A percentile compares a stretch with the other conserved stretches of the same genome.
Evolutionary conservation across 495 filamentous ascomycete genomes (phyloP).

Genomic region (Stereocaulon alpinum): DNA sequence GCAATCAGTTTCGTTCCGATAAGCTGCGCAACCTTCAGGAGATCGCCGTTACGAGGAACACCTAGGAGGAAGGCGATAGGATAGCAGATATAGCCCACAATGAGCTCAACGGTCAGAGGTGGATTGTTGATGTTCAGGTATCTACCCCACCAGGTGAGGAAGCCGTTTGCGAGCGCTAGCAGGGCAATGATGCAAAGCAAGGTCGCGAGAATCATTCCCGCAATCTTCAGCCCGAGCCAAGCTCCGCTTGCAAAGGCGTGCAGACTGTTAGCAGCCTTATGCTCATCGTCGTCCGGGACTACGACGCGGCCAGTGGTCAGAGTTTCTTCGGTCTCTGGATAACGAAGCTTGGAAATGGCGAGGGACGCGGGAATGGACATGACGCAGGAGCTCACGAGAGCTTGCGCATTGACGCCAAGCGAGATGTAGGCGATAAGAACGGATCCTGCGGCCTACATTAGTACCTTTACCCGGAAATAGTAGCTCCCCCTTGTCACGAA

Average conservation of each 20-base stretch:
- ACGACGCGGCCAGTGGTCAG: conserved; percentile 69
- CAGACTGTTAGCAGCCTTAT: conserved; percentile 62
- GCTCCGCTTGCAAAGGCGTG: conserved; percentile 82
- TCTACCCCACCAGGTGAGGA: conserved; percentile 81
- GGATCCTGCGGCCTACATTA: conserved; percentile 35
- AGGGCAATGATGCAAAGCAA: conserved; percentile 81
- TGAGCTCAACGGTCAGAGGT: conserved; percentile 59
- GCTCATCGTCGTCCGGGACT: conserved; percentile 63
- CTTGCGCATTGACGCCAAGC: conserved; percentile 71
- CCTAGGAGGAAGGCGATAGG: conserved; percentile 78
- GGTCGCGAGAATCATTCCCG: conserved; percentile 68
- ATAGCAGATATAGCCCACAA: conserved; percentile 77
- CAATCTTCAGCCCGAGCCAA: conserved; percentile 83
- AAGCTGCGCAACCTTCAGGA: conserved; percentile 63
- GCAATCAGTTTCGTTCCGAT: conserved; percentile 77
- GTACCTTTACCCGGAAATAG: conserved; percentile 29
- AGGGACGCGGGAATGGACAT: conserved; percentile 89
- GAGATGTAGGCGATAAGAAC: conserved; percentile 73
- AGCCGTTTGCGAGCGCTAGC: conserved; percentile 61
- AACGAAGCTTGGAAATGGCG: conserved; percentile 78
- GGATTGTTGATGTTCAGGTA: conserved; percentile 67
- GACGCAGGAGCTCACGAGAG: conserved; percentile 81
- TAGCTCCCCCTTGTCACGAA: conserved; percentile 39
- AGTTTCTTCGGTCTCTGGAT: conserved; percentile 76
- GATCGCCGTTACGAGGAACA: conserved; percentile 52